phyloP scores from a whole-genome alignment of 2,329 filamentous ascomycete species.

The Clonostachys byssicola region DNA sequence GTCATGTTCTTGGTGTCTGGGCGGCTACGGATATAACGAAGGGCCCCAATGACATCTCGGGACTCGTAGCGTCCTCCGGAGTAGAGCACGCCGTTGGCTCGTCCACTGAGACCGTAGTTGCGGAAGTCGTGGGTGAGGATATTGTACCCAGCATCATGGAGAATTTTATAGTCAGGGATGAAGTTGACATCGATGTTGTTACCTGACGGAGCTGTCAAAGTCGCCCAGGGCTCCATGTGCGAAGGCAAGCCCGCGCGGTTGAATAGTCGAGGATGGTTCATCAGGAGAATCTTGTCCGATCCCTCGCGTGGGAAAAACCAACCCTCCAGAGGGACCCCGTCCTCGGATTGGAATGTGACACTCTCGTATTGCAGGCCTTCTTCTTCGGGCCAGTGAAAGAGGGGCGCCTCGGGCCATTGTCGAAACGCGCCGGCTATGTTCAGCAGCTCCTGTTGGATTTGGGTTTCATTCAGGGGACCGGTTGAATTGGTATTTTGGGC shows the following conservation, averaged over 20 bases:
- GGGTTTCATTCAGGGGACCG: too few species aligned
- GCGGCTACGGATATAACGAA: slow-evolving; percentile 2
- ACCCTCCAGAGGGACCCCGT: slow-evolving; percentile 3
- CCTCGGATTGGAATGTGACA: slow-evolving; percentile 3
- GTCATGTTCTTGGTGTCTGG: slow-evolving; percentile 1
- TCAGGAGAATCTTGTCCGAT: slow-evolving; percentile 3
- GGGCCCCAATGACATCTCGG: slow-evolving; percentile 4
- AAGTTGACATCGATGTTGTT: slow-evolving; percentile 3
- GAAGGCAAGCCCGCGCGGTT: slow-evolving; percentile 2
- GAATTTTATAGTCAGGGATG: slow-evolving; percentile 5
- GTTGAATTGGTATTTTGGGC: too few species aligned
- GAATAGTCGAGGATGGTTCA: slow-evolving; percentile 2
- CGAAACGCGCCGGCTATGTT: too few species aligned
- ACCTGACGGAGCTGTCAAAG: background rate
- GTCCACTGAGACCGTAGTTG: slow-evolving; percentile 2
- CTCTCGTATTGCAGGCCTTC: slow-evolving; percentile 3
- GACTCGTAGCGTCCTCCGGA: slow-evolving; percentile 2
- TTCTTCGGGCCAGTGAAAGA: slow-evolving; percentile 1
- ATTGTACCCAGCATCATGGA: slow-evolving; percentile 5
- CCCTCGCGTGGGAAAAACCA: slow-evolving; percentile 2
- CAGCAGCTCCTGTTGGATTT: too few species aligned
- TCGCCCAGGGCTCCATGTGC: slow-evolving; percentile 1
- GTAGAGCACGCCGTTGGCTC: background rate
- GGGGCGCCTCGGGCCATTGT: too few species aligned
- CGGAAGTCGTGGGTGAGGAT: slow-evolving; percentile 23